Evolutionary conservation across 2,329 filamentous ascomycete genomes (phyloP), one percentile per base, ranked within the genome.

Genomic region (Epichloe festucae): DNA sequence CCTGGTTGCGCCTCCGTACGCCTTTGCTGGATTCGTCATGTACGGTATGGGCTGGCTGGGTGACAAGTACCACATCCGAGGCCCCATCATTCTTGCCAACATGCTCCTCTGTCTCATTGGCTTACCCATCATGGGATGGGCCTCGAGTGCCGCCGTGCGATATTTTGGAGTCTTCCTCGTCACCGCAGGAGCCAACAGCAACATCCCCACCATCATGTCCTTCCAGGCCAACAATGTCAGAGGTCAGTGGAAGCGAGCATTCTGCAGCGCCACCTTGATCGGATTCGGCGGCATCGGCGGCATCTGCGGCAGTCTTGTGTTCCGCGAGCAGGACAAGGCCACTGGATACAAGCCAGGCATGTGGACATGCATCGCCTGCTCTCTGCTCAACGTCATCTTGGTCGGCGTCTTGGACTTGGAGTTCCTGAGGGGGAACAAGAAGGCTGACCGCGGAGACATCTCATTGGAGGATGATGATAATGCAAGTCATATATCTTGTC

Each of bases 181-280:
- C n/a, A 84, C 85, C 0, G 84, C 85, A 0, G 87, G 85, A 7
- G 81, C 83, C 56, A 89, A 89, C 66, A 78, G 82, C 57, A 93
- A 93, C 63, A 74, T 91, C 4, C 88, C 89, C 0, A 74, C 81
- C 2, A 73, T 80, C 45, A 80, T 94, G 71, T 78, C 86, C 0
- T 93, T 88, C 70, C 87, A 91, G 70, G 86, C 87, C 42, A 93
- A 91, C 69, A 94, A 94, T 67, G 84, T 94, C 61, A 82, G 86
- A 50, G 88, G 87, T 0, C 87, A 93, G 69, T 94, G 87, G 87
- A 94, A 91, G 71, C 80, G 89, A 46, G 87, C 87, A 1, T 83
- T 93, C 58, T 84, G 81, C 64, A 86, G 81, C 53, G 85, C 87
- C 2, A 84, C 82, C 0, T 75, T 91, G 2, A 84, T 93, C 3